Percentiles rank a stretch among this genome's conserved stretches.
Evolutionary conservation across 495 filamentous ascomycete species (phyloP).

Genomic region (Evernia prunastri): DNA sequence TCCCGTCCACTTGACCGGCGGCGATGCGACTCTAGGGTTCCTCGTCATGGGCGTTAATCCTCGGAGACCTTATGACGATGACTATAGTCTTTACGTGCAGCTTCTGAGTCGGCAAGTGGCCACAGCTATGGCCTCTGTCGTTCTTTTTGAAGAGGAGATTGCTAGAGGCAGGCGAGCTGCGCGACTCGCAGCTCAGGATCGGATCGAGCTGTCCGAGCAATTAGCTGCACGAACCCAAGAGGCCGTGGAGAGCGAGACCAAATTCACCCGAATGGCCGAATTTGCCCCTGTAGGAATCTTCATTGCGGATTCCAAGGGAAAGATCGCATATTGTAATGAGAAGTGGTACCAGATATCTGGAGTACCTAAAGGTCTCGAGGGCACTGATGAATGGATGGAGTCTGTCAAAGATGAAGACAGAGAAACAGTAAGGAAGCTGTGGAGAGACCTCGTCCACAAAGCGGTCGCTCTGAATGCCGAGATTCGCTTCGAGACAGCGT

Average conservation of each 20-base stretch:
- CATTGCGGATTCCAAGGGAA: slow-evolving; percentile 55
- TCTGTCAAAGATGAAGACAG: slow-evolving; percentile 57
- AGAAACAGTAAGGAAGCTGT: slow-evolving; percentile 44
- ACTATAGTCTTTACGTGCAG: slow-evolving; percentile 63
- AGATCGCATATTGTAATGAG: slow-evolving; percentile 65
- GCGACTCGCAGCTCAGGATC: slow-evolving; percentile 45
- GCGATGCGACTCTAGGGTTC: slow-evolving; percentile 58
- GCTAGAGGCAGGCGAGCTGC: slow-evolving; percentile 59
- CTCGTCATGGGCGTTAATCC: slow-evolving; percentile 65
- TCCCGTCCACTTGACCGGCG: slow-evolving; percentile 59
- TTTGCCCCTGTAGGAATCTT: slow-evolving; percentile 68
- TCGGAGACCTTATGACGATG: slow-evolving; percentile 59
- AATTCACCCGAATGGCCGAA: slow-evolving; percentile 68
- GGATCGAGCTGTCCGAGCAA: slow-evolving; percentile 53
- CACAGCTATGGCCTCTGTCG: slow-evolving; percentile 64
- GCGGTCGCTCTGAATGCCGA: slow-evolving; percentile 54
- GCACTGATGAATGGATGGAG: slow-evolving; percentile 57
- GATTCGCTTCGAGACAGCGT: slow-evolving; percentile 60
- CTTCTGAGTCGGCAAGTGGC: slow-evolving; percentile 63
- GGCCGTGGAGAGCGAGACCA: slow-evolving; percentile 60
- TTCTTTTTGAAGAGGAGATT: slow-evolving; percentile 69
- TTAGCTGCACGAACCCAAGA: slow-evolving; percentile 60
- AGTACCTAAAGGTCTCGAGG: slow-evolving; percentile 45
- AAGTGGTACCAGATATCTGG: slow-evolving; percentile 63
- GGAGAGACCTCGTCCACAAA: slow-evolving; percentile 50